Conservation (phyloP, 345 rosid species). For the Isatis tinctoria region DNA sequence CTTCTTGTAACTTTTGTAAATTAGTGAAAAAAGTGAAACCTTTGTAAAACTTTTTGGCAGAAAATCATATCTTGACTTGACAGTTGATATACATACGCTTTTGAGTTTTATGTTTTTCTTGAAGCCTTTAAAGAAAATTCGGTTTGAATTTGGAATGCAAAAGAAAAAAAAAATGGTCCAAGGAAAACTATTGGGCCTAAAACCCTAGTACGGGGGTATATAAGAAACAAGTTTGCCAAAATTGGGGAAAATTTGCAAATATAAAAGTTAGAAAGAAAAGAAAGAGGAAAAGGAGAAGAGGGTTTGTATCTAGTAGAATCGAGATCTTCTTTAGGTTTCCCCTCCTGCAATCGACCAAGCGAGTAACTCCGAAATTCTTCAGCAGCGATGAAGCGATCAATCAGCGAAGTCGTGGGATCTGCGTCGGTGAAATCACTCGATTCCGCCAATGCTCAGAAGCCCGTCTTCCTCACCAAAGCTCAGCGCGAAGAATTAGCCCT, state of each 20-base stretch:
- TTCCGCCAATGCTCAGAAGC: conserved; percentile 32
- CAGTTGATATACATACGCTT: too few relatives aligned
- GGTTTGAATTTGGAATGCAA: not conserved
- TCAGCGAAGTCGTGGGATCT: conserved; percentile 30
- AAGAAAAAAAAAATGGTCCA: not conserved
- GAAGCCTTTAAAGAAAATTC: not conserved
- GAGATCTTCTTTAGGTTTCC: conserved; percentile 32
- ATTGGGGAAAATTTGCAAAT: not conserved
- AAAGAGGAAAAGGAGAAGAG: not conserved
- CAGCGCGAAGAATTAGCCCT: conserved; percentile 72
- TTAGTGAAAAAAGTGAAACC: too few relatives aligned
- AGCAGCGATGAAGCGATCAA: conserved; percentile 39
- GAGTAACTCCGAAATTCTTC: not conserved
- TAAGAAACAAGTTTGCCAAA: not conserved
- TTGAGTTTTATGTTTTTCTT: too few relatives aligned
- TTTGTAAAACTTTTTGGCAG: too few relatives aligned
- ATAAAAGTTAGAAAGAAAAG: not conserved
- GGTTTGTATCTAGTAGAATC: too few relatives aligned
- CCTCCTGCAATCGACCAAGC: conserved; percentile 62
- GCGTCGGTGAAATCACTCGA: conserved; percentile 21
- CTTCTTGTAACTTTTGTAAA: too few relatives aligned
- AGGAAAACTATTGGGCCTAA: not conserved
- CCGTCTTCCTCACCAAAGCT: conserved; percentile 60
- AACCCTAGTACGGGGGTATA: not conserved
- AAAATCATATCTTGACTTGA: too few relatives aligned